phyloP scores from a whole-genome alignment of 176 grass and related monocot genomes.

The Lolium rigidum region DNA sequence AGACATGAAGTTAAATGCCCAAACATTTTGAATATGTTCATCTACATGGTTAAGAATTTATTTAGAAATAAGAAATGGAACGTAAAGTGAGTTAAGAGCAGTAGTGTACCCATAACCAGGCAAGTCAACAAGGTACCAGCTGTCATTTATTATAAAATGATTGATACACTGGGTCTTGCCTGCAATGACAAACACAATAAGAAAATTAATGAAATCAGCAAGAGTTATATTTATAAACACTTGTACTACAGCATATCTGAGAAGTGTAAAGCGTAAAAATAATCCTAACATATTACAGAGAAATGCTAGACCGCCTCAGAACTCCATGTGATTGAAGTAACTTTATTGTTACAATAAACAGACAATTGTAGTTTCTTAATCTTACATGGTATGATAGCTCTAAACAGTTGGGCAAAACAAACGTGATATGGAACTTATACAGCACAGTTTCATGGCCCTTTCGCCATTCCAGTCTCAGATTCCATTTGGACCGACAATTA shows the following conservation, averaged over 20 bases:
- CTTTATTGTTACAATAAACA: not conserved
- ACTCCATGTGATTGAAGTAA: not conserved
- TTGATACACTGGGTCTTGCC: constrained; percentile 98
- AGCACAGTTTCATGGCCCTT: not conserved
- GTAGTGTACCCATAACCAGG: constrained; percentile 90
- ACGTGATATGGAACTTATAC: not conserved
- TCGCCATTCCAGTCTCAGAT: not conserved
- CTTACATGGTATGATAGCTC: not conserved
- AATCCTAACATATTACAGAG: constrained; percentile 16
- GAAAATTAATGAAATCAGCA: constrained; percentile 7
- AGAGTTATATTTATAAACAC: constrained; percentile 1
- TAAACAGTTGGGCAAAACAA: not conserved
- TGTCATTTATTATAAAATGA: constrained; percentile 97
- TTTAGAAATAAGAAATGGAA: not conserved
- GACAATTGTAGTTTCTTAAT: not conserved
- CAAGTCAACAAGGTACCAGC: constrained; percentile 96
- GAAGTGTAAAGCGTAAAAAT: constrained; percentile 32
- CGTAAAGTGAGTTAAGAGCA: constrained; percentile 38
- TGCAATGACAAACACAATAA: constrained; percentile 46
- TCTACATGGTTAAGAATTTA: constrained; percentile 1
- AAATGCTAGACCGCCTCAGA: not conserved
- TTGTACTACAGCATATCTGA: constrained; percentile 3
- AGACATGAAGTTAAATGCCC: not conserved
- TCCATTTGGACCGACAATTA: not conserved
- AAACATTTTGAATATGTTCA: not conserved